Percentiles rank a stretch among this genome's conserved stretches.
These are phyloP conservation scores for Lactarius sp. DNA, from an alignment of 768 basidiomycete genomes.

Conservation along the genomic window DNA sequence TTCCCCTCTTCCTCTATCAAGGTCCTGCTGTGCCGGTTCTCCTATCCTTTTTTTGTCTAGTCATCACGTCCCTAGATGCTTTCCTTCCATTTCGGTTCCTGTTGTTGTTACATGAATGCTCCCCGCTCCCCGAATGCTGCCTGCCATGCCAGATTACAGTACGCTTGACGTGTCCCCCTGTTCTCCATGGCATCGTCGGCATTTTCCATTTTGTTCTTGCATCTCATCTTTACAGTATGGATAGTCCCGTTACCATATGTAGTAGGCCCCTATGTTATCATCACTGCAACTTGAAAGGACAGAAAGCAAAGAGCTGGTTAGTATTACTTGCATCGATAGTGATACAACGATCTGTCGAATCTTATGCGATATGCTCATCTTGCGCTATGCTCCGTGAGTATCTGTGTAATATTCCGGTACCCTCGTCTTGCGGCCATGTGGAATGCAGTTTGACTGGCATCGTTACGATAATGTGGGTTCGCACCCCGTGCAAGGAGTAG, in stretches of 20 bases:
- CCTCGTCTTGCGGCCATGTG: too few species aligned
- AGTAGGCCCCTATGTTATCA: not conserved
- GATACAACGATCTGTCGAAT: too few species aligned
- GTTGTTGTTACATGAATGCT: not conserved
- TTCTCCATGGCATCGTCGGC: not conserved
- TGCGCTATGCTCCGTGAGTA: too few species aligned
- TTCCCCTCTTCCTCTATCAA: not conserved
- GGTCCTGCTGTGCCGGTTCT: not conserved
- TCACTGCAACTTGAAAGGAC: too few species aligned
- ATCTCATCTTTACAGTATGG: not conserved
- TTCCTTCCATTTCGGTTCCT: not conserved
- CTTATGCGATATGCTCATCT: too few species aligned
- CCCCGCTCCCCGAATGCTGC: not conserved
- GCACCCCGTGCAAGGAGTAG: too few species aligned
- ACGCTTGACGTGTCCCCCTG: constrained; percentile 16
- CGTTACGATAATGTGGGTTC: too few species aligned
- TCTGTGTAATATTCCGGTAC: too few species aligned
- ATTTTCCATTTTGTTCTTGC: not conserved
- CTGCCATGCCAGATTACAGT: not conserved
- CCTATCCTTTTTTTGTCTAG: not conserved
- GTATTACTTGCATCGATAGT: too few species aligned
- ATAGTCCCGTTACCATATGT: not conserved
- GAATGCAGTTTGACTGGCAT: too few species aligned
- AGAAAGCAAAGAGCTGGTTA: too few species aligned
- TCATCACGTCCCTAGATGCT: constrained; percentile 5